phyloP scores from a whole-genome alignment of 202 grass and related monocot genomes.

The Hordeum pubiflorum region DNA sequence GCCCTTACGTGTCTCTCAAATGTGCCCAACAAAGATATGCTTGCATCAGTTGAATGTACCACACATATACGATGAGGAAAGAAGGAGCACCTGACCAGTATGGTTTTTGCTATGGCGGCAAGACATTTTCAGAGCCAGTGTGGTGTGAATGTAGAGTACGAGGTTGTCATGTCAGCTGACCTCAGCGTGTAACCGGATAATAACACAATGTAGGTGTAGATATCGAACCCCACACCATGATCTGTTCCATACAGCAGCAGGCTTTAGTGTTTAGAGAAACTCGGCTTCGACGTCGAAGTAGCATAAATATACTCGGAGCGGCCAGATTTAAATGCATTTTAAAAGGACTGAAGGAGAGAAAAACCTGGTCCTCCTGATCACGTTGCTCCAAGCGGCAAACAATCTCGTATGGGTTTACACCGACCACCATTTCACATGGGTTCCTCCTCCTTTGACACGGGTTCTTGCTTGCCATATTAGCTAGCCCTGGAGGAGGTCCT shows the following conservation, averaged over 20 bases:
- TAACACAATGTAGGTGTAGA: neutral
- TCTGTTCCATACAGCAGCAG: neutral
- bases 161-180: slow-evolving; percentile 9
- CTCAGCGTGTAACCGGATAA: neutral
- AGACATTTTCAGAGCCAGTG: neutral
- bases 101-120: neutral
- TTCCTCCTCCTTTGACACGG: neutral
- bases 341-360: neutral
- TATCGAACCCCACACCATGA: neutral
- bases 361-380: neutral
- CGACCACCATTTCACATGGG: too few relatives aligned
- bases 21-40: slow-evolving; percentile 16
- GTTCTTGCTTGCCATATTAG: neutral
- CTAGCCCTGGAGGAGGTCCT: neutral
- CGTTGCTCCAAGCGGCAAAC: slow-evolving; percentile 22
- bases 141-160: neutral
- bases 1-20: neutral
- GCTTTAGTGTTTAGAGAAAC: neutral
- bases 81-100: neutral
- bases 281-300: neutral
- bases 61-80: neutral
- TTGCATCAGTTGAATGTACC: neutral
- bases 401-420: neutral
- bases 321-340: neutral
- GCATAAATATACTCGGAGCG: neutral